Conservation (phyloP, 352 stramenopile genomes). For the Aphanomyces euteiches region DNA sequence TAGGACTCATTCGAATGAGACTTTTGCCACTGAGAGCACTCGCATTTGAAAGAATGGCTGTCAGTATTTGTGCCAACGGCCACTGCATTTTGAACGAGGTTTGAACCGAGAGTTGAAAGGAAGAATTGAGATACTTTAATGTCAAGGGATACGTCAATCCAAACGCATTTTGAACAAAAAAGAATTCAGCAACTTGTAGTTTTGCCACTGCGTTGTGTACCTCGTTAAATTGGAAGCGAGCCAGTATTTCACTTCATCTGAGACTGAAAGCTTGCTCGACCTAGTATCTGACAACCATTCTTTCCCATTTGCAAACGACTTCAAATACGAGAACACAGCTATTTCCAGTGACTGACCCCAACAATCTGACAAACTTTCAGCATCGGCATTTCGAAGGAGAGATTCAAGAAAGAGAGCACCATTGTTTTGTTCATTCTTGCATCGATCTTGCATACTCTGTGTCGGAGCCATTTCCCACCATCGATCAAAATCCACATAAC, state of each 20-base stretch:
- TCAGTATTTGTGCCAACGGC: not conserved
- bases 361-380: not conserved
- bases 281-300: not conserved
- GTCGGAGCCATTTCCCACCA: slow-evolving; percentile 19
- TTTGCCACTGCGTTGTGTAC: slow-evolving; percentile 28
- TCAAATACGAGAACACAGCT: slow-evolving; percentile 7
- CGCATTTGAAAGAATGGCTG: not conserved
- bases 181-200: slow-evolving; percentile 28
- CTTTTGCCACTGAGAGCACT: not conserved
- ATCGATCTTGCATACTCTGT: not conserved
- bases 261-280: not conserved
- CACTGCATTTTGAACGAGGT: slow-evolving; percentile 24
- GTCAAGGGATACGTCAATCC: slow-evolving; percentile 13
- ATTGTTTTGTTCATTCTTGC: slow-evolving; percentile 6
- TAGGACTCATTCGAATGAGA: not conserved
- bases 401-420: slow-evolving; percentile 20
- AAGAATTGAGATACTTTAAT: slow-evolving; percentile 19
- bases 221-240: not conserved
- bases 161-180: slow-evolving; percentile 8
- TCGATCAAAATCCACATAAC: slow-evolving; percentile 22
- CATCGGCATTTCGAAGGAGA: slow-evolving; percentile 8
- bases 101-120: not conserved
- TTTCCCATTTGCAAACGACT: not conserved
- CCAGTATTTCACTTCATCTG: slow-evolving; percentile 24
- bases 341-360: slow-evolving; percentile 3